Base-by-base conservation (phyloP, 441 rosid genomes). In the Erysimum pusillum region DNA sequence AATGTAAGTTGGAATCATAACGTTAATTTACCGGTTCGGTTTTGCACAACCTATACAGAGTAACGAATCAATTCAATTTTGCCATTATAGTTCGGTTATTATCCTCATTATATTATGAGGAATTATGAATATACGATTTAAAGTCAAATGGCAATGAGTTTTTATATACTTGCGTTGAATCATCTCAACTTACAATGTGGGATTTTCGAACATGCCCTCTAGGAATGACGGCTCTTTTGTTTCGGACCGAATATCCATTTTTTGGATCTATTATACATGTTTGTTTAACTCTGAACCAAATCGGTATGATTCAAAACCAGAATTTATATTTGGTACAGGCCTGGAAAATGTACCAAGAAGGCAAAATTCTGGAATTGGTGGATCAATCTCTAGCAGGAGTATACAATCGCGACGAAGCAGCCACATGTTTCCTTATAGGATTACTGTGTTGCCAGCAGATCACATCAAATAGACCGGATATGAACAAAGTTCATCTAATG, bases 391-490 rank as follows among this genome's bases (percentile, higher is more conserved):
- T 94, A 17, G 74, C 72, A 42, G 81, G 81, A 60, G 85, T 66
- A 78, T 90, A 64, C 88, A 84, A 90, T 63, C 83, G 63, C 0
- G 91, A 90, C 3, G 97, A 94, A 69, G 97, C 83, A 52, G 92
- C 89, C 31, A 85, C 93, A 82, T 89, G 95, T 87, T 83, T 90
- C 78, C 88, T 90, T 63, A 80, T 94, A 39, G 97, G 97, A 14
- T 71, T 92, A 74, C 76, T 94, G 6, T 94, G 97, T 83, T 94
- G 98, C 75, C 97, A 94, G 54, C 88, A 90, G 44, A 85, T 31
- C 6, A 51, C 84, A 6, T 39, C 76, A 31, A 89, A 89, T 36
- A 85, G 97, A 81, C 97, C 98, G 1, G 91, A 87, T 51, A 94
- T 94, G 97, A 90, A 84, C 79, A 67, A 81, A 4, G 82, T 92